Base-by-base conservation (phyloP, 2,329 filamentous ascomycete species). In the Fusarium dlaminii region DNA sequence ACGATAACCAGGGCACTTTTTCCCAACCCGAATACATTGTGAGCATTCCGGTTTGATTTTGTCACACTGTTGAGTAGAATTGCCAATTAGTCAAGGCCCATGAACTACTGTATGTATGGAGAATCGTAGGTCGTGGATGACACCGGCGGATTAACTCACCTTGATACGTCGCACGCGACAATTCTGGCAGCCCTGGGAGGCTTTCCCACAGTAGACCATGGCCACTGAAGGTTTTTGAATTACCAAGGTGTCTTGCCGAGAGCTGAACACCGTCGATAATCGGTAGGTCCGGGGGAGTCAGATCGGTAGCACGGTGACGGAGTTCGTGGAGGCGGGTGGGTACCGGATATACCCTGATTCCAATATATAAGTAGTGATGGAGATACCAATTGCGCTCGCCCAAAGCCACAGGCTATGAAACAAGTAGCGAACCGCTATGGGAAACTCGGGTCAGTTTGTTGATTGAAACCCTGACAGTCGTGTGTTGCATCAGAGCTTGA, bases 1-100 rank as follows among this genome's bases (percentile, higher is more conserved):
- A 73, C 90, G 86, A 76, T 92, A 92, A 12, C 90, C 90, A 27
- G 90, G 89, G 74, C 90, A 92, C 75, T 83, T 86, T 80, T 90
- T 89, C 76, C 86, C 86, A 51, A 89, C 86, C 45, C 89, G 88
- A 49, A 87, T 82, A 78, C 90, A 92, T 83, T 92, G 90, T 30
- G 89, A 89, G 77, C 90, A 92, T 76, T 88, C 85, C 10, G 90
- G 90, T 45, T 83, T 84, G 52, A 86, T 84, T 78, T 89, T 90
- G 80, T 92, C 90, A 81, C 90, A 92, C 88, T 90, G 66, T 6
- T 15, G 29, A 61, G 45, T n/a, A 43, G 43, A 34, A 36, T 15
- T 36, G 39, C 20, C 40, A 49, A 61, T 78, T 39, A 78, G 70
- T 51, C 37, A 63, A 40, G 30, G 42, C 29, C 32, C 52, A 32